Base-by-base conservation (phyloP, 2,329 filamentous ascomycete species). In the Cordyceps javanica region DNA sequence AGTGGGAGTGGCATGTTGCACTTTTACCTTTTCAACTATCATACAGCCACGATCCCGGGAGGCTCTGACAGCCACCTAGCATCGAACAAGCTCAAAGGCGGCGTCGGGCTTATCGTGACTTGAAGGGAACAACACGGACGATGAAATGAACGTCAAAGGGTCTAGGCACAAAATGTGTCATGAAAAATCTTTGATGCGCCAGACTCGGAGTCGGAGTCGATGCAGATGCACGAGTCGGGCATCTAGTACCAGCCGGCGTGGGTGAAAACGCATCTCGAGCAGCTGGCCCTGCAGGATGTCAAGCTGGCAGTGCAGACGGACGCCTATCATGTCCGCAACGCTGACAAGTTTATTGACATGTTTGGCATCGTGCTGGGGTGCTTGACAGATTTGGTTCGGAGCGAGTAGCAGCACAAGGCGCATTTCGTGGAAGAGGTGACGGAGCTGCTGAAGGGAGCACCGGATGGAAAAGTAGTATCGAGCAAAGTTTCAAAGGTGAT, bases 161-260 rank as follows among this genome's bases (percentile, higher is more conserved):
- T n/a, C n/a, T n/a, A n/a, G n/a, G n/a, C n/a, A n/a, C n/a, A n/a
- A n/a, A n/a, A n/a, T n/a, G n/a, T n/a, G n/a, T n/a, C n/a, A n/a
- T n/a, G n/a, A n/a, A n/a, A n/a, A n/a, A n/a, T n/a, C n/a, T 76
- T 75, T 38, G 64, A 71, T 0, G 70, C 73, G 0, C 71, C 73
- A 4, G 67, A 73, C 30, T 69, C 73, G 0, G 56, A 65, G 14
- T 57, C 63, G 6, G 41, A 74, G 23, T 66, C 68, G 0, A 71
- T 75, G 72, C 73, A 76, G 51, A 66, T 70, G 26, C 73, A 78
- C 57, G 54, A 64, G 1, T 71, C 72, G 52, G 69, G 71, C 2
- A 62, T 69, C 28, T 78, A 76, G 74, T 62, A 68, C 21, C 71
- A 76, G 13, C 65, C 70, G 3, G 66, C 66, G 3, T 77, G 75